phyloP scores from a whole-genome alignment of 2,329 filamentous ascomycete species.

The Aspergillus ruber region DNA sequence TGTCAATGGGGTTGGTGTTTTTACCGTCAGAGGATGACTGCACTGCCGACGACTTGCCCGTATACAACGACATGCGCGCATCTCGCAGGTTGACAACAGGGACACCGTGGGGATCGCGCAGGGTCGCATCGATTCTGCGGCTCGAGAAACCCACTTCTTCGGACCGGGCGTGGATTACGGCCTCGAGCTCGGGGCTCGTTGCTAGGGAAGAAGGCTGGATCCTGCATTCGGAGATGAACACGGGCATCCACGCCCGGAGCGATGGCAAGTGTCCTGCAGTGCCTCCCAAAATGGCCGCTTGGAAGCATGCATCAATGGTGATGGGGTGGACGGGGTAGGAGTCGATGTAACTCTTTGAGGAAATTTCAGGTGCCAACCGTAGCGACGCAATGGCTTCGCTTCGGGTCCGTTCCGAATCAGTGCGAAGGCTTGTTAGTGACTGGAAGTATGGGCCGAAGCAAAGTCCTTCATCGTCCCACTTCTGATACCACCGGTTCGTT shows the following conservation, averaged over 20 bases:
- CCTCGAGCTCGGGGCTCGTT: neutral
- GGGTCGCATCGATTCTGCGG: neutral
- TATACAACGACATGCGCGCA: neutral
- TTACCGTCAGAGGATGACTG: neutral
- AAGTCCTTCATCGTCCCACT: slow-evolving; percentile 3
- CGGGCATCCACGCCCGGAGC: neutral
- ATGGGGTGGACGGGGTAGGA: too few relatives aligned
- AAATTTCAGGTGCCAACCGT: too few relatives aligned
- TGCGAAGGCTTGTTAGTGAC: slow-evolving; percentile 1
- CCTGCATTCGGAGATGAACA: neutral
- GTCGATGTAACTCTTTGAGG: too few relatives aligned
- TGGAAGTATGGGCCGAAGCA: slow-evolving; percentile 5
- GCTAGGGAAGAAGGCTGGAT: neutral
- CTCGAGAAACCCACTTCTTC: neutral
- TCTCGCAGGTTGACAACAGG: neutral
- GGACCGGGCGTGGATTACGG: neutral
- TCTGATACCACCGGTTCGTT: slow-evolving; percentile 3
- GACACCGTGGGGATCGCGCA: neutral
- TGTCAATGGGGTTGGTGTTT: too few relatives aligned
- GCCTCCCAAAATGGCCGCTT: neutral
- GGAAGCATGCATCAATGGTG: too few relatives aligned
- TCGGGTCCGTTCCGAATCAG: too few relatives aligned
- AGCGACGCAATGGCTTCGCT: too few relatives aligned
- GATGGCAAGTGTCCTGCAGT: neutral
- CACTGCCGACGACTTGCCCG: neutral